phyloP scores from a whole-genome alignment of 2,329 filamentous ascomycete genomes.

The Trichoderma koningiopsis region DNA sequence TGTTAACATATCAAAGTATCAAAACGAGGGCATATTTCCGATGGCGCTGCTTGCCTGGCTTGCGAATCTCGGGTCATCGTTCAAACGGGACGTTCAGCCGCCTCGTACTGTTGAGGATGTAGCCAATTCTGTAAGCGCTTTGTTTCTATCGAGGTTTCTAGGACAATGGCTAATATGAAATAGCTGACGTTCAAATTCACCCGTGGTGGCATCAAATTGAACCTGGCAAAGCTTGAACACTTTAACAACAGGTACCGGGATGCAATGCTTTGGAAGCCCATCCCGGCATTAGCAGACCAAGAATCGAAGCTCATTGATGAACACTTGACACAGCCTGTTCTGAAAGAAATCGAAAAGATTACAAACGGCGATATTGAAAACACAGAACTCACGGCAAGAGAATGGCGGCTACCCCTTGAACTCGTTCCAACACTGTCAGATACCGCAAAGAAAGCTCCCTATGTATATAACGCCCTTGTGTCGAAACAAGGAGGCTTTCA shows the following conservation, averaged over 20 bases:
- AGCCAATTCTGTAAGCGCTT: conserved; percentile 60
- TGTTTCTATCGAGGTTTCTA: not conserved
- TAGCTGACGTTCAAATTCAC: conserved; percentile 87
- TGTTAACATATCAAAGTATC: conserved; percentile 55
- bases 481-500: conserved; percentile 34
- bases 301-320: conserved; percentile 33
- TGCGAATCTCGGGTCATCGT: conserved; percentile 61
- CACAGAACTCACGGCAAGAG: conserved; percentile 14
- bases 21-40: conserved; percentile 50
- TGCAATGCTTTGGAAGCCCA: conserved; percentile 36
- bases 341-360: conserved; percentile 32
- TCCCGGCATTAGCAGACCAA: conserved; percentile 30
- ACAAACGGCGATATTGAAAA: conserved; percentile 26
- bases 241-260: conserved; percentile 70
- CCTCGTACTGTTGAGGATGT: conserved; percentile 65
- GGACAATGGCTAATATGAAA: conserved; percentile 31
- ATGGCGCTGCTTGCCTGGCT: conserved; percentile 74
- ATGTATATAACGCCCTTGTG: conserved; percentile 32
- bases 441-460: conserved; percentile 26
- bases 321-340: conserved; percentile 31
- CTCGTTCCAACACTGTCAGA: conserved; percentile 34
- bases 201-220: conserved; percentile 83
- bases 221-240: conserved; percentile 76
- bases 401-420: conserved; percentile 33
- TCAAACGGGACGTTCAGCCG: conserved; percentile 33